These are phyloP conservation scores for Xylaria multiplex DNA, from an alignment of 2,329 filamentous ascomycete genomes.

Conservation along the genomic window DNA sequence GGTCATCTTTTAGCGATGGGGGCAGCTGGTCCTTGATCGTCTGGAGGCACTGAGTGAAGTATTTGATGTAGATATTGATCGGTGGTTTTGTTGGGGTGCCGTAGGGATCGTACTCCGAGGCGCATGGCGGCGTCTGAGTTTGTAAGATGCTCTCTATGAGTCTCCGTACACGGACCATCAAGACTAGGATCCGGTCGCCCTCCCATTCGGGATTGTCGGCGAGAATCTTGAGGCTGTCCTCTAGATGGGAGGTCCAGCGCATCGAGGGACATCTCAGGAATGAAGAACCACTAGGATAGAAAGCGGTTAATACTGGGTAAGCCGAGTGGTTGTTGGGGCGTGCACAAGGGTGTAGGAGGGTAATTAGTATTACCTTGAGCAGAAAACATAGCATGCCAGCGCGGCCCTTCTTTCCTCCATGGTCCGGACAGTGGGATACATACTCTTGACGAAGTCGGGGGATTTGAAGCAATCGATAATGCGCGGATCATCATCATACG, in stretches of 20 bases:
- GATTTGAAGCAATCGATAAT: slow-evolving; percentile 43
- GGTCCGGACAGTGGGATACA: slow-evolving; percentile 40
- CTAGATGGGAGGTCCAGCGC: slow-evolving; percentile 68
- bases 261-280: slow-evolving; percentile 50
- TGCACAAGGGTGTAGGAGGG: background rate
- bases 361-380: slow-evolving; percentile 42
- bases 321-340: background rate
- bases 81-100: slow-evolving; percentile 32
- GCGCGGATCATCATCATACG: slow-evolving; percentile 38
- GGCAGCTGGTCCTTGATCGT: slow-evolving; percentile 42
- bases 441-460: slow-evolving; percentile 33
- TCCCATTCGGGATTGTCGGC: slow-evolving; percentile 57
- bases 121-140: slow-evolving; percentile 24
- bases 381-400: slow-evolving; percentile 46
- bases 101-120: slow-evolving; percentile 14
- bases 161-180: slow-evolving; percentile 40
- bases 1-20: slow-evolving; percentile 43
- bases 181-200: slow-evolving; percentile 60
- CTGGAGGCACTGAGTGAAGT: slow-evolving; percentile 44
- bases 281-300: slow-evolving; percentile 38
- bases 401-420: slow-evolving; percentile 49
- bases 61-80: slow-evolving; percentile 46
- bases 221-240: slow-evolving; percentile 63
- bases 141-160: slow-evolving; percentile 44
- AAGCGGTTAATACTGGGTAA: slow-evolving; percentile 3